Base-by-base conservation (phyloP, 306 rosid species). In the Cucurbita moschata region DNA sequence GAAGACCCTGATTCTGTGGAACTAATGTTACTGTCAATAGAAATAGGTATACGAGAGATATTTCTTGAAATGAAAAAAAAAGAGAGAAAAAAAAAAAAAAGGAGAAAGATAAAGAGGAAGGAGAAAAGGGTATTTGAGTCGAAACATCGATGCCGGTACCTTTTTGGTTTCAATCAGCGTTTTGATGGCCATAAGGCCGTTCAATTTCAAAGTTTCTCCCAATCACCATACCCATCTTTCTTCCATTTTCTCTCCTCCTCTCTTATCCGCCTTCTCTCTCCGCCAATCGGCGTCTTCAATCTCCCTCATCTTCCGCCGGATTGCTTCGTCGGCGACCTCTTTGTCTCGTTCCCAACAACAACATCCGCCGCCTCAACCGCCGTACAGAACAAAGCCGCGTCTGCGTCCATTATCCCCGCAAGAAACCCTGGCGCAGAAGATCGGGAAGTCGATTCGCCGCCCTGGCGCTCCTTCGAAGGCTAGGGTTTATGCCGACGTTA, bases 391-490 rank as follows among this genome's bases (percentile, higher is more conserved):
- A 75, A 12, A 47, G 72, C 74, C 58, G 69, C 77, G 54, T 46
- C 77, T 4, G 26, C 86, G 73, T 77, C 78, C 76, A 14, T 75
- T 55, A 47, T 71, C 79, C 38, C 49, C 37, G 10, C 18, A 71
- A 61, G 86, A 76, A 85, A 77, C 85, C 83, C 92, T 94, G 99
- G 90, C 99, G 42, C 97, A 94, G 87, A 94, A 94, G 84, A 89
- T 94, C 70, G 96, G 92, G 3, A 94, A 94, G 77, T 78, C 97
- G 59, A 84, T 87, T 61, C 99, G 99, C 89, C 96, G 96, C 40
- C 89, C 99, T 39, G 99, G 99, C 89, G 99, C 95, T 46, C 39
- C 44, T 10, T 85, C 88, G 30, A 80, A 71, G 57, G 82, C 88
- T 85, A 83, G 86, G 71, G 84, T 85, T 49, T 85, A 82, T 74